Evolutionary conservation across 1,284 basidiomycete genomes (phyloP), one percentile per base, ranked within the genome.

Genomic region (Inonotus hispidus): DNA sequence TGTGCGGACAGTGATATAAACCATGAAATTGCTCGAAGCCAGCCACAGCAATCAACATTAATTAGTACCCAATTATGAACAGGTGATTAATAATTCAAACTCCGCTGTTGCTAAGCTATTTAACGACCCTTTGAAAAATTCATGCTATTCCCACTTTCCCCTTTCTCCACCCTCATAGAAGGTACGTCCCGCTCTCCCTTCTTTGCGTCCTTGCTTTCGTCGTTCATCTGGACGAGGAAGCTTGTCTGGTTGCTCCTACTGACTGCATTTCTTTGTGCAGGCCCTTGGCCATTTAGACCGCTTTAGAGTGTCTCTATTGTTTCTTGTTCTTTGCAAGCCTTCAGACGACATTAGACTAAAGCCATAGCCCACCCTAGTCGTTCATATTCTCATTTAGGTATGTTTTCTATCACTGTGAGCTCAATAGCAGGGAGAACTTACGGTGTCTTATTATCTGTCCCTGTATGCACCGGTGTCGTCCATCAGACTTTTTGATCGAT

Each of bases 351-450:
- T 39, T 56, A 57, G 59, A 57, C 62, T 59, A 60, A 60, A 61
- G 56, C 58, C 61, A 60, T 57, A 61, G 56, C 58, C 60, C 47
- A 49, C 37, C 61, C 68, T 70, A 69, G 69, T 71, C 69, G 60
- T 55, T 67, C 66, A 66, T 69, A 58, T 70, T 67, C 70, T 71
- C 66, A 67, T 66, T 84, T 82, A 84, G 75, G 60, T 52, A 66
- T 62, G 56, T 58, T 77, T 66, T 66, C 56, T 27, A 39, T 63
- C 21, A 4, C 10, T 47, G 41, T 32, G 66, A 60, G 27, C 32
- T 53, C 29, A 14, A 16, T 32, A 50, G 16, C 61, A 11, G 60
- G 65, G 68, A 29, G 66, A 64, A 38, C 21, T 58, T 45, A 58
- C 46, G 16, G 7, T 45, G 14, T 38, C 45, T 29, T 29, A 4